Percentiles rank a stretch among this genome's conserved stretches.
phyloP scores from a whole-genome alignment of 768 basidiomycete genomes.

The Clathrus columnatus region DNA sequence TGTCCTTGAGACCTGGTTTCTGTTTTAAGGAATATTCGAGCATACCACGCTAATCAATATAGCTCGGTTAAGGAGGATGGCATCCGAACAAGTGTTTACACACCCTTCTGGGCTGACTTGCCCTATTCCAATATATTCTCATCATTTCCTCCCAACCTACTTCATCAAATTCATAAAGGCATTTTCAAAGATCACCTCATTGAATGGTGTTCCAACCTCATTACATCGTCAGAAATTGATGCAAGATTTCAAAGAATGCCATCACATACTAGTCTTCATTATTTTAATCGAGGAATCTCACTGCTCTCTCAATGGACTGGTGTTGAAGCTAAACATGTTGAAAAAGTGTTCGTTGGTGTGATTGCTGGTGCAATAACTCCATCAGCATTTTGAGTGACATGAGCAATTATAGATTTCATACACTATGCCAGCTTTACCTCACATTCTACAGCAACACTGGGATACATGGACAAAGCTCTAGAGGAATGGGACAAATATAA shows the following conservation, averaged over 20 bases:
- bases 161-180: conserved; percentile 6
- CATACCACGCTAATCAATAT: not conserved
- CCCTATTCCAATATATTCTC: conserved; percentile 11
- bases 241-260: conserved; percentile 25
- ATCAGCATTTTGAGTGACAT: conserved; percentile 19
- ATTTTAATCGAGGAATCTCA: conserved; percentile 37
- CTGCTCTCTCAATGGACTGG: conserved; percentile 35
- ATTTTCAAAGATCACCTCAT: conserved; percentile 13
- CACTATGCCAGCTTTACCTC: conserved; percentile 23
- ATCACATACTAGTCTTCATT: conserved; percentile 24
- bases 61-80: not conserved
- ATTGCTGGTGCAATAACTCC: conserved; percentile 9
- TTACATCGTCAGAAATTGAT: conserved; percentile 28
- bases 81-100: not conserved
- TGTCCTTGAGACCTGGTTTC: not conserved
- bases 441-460: conserved; percentile 23
- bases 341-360: conserved; percentile 21
- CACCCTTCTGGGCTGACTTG: conserved; percentile 13
- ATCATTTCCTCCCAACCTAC: not conserved
- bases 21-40: not conserved
- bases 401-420: conserved; percentile 27
- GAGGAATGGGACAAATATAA: conserved; percentile 23
- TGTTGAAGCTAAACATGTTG: conserved; percentile 30
- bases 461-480: conserved; percentile 18
- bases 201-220: conserved; percentile 18